These are phyloP conservation scores for Stylosanthes scabra DNA, from an alignment of 331 rosid species.

Conservation along the genomic window DNA sequence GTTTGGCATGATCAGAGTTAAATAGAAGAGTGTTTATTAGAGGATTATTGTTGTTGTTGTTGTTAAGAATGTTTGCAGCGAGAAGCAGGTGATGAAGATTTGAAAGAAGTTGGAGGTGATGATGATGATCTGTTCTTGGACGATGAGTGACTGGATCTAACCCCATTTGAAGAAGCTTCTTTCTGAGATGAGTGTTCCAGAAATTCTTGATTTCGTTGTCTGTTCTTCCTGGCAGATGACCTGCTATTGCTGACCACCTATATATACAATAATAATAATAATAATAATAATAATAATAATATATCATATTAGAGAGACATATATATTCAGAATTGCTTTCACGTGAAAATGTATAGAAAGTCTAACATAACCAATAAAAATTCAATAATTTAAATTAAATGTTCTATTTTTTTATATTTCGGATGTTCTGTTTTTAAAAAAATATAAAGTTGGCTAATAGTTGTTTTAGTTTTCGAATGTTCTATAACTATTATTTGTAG, in stretches of 20 bases:
- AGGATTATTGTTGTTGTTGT: constrained; percentile 9
- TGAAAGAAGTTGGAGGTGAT: constrained; percentile 51
- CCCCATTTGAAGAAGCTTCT: constrained; percentile 77
- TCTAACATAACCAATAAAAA: no score
- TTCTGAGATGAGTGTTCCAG: constrained; percentile 82
- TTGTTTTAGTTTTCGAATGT: no score
- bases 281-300: no score
- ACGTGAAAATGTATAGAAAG: no score
- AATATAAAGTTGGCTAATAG: no score
- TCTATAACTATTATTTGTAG: no score
- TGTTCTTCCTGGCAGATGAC: constrained; percentile 78
- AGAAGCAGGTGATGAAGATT: constrained; percentile 55
- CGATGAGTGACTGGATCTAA: constrained; percentile 78
- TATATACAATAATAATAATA: no score
- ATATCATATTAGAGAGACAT: no score
- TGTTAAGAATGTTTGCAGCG: constrained; percentile 39
- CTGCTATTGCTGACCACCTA: constrained; percentile 87
- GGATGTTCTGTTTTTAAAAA: no score
- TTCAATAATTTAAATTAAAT: no score
- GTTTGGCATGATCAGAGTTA: constrained; percentile 55
- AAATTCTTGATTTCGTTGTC: constrained; percentile 87
- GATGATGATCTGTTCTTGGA: constrained; percentile 48
- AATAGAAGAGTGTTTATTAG: constrained; percentile 40
- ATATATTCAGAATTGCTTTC: no score
- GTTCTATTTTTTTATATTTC: no score